Base-by-base conservation (phyloP, 768 basidiomycete species). In the Tylopilus sp. region DNA sequence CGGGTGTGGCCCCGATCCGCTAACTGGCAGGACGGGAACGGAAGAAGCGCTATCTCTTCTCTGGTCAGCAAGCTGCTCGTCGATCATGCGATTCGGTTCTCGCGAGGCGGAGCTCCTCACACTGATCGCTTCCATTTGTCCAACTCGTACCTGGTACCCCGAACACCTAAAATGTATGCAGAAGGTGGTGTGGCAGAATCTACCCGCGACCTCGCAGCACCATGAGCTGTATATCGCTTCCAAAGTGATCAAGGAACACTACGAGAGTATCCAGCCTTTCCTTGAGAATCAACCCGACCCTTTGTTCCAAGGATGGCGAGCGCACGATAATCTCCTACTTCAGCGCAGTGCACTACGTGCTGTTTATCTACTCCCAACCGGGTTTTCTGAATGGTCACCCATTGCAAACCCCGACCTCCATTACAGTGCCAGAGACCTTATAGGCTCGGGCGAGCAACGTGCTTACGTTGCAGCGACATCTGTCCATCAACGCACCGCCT, bases 1-100 rank as follows among this genome's bases (percentile, higher is more conserved):
- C n/a, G 69, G 72, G 40, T 69, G 69, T 41, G 59, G 73, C 15
- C 64, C 68, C 11, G 79, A 80, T 59, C 74, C 75, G 3, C 63
- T 80, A 18, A 76, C 73, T 1, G 56, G 57, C 17, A 71, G 71
- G 8, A 74, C 73, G 0, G 79, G 79, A 3, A 71, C 72, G 1
- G 71, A 75, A 31, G 69, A 79, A 42, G 77, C 77, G 1, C 56
- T 79, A 18, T 56, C 64, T 43, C 58, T 72, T 40, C 60, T 80
- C 22, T 52, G 52, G 11, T 75, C 74, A 0, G 71, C 74, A 6
- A 52, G 63, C 9, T 72, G 63, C 33, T 62, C 53, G 28, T 77
- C 79, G 0, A 77, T 80, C 48, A 69, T 73, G 62, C 59, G 49
- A 40, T 61, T 78, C 13, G 51, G 52, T 20, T 1, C 31, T 10